phyloP scores from a whole-genome alignment of 129 eudicot species.

The Rutidosis leptorrhynchoides region DNA sequence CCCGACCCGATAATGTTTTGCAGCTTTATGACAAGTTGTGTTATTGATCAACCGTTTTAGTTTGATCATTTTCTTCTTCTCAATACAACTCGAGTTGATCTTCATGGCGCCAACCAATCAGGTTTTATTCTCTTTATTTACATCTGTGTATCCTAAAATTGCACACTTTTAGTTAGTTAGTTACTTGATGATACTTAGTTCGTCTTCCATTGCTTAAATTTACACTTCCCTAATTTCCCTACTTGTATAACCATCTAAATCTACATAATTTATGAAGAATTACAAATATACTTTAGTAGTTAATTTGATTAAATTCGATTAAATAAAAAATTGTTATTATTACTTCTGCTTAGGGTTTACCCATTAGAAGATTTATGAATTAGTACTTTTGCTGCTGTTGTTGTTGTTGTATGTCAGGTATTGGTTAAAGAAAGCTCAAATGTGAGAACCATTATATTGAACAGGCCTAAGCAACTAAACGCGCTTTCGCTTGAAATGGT shows the following conservation, averaged over 20 bases:
- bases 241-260: background rate
- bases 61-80: background rate
- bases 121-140: slow-evolving; percentile 18
- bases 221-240: background rate
- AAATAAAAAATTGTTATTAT: background rate
- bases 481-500: slow-evolving; percentile 75
- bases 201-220: slow-evolving; percentile 8
- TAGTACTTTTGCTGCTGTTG: background rate
- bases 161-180: background rate
- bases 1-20: slow-evolving; percentile 19
- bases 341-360: background rate
- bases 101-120: slow-evolving; percentile 41
- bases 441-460: slow-evolving; percentile 49
- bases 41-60: background rate
- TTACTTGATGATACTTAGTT: slow-evolving; percentile 11
- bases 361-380: background rate
- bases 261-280: background rate
- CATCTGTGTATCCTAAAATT: background rate
- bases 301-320: background rate
- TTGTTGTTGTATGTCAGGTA: slow-evolving; percentile 43
- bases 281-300: background rate
- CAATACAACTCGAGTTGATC: slow-evolving; percentile 14
- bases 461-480: slow-evolving; percentile 88
- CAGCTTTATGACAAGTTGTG: background rate
- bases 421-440: slow-evolving; percentile 53